Base-by-base conservation (phyloP, 1,139 yeast genomes). In the Saccharomyces hybrid region DNA sequence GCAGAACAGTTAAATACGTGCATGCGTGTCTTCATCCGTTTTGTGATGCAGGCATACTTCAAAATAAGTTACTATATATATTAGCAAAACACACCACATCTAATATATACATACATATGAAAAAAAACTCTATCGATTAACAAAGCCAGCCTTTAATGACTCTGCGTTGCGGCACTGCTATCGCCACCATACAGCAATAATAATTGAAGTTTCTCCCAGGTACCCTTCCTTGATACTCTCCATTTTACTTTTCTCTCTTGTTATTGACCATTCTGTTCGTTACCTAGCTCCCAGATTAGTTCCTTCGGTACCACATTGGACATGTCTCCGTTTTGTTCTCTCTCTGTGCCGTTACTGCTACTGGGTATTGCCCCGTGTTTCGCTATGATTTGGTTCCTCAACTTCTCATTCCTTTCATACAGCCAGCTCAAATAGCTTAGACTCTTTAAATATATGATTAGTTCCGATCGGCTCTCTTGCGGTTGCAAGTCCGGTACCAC, bases 401-500 rank as follows among this genome's bases (percentile, higher is more conserved):
- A 61, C 38, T 49, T 50, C 19, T 54, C 54, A 53, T 68, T 68
- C 44, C 64, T 60, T n/a, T 58, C 57, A 52, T 67, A 67, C 7
- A 68, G 53, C 70, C 70, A 68, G 49, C 55, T 58, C 48, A 68
- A 56, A 54, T 66, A 66, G 48, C 64, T 63, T 51, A 64, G 64
- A 27, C 70, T 67, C 56, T 67, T 66, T 42, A 64, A 51, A 51
- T 67, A 68, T 21, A 75, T 70, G 2, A 69, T 65, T 53, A 73
- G 58, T 49, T 75, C 79, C 0, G 78, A 74, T 47, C 79, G 60
- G 48, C 68, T 69, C 51, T 75, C 78, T 0, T 63, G 60, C 8
- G 63, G 62, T 3, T 64, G 58, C 32, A 75, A 56, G 46, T 66
- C 71, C 2, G 79, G 78, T 4, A 75, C 75, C 7, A 72, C 56